Conservation (phyloP, 1,284 basidiomycete genomes). For the Moesziomyces sp. region DNA sequence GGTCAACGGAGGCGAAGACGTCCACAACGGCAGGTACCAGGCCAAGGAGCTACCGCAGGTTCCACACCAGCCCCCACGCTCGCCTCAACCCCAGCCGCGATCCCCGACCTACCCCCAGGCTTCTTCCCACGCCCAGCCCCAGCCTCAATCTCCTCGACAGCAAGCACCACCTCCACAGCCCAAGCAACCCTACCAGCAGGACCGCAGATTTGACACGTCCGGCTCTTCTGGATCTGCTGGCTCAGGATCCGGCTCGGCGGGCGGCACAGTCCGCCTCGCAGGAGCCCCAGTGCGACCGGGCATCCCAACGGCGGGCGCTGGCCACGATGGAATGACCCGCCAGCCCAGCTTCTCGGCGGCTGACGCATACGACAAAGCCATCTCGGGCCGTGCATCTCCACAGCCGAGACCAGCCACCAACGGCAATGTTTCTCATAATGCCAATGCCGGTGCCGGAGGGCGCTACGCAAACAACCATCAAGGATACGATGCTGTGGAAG, state of each 20-base stretch:
- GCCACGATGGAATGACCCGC: slow-evolving; percentile 9
- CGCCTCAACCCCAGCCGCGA: slow-evolving; percentile 25
- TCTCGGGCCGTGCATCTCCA: slow-evolving; percentile 18
- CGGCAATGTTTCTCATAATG: slow-evolving; percentile 10
- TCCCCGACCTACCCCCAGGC: slow-evolving; percentile 21
- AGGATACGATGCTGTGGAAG: slow-evolving; percentile 30
- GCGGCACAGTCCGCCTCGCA: slow-evolving; percentile 55
- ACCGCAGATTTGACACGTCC: slow-evolving; percentile 38
- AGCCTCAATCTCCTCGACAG: slow-evolving; percentile 21
- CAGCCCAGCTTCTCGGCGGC: slow-evolving; percentile 36
- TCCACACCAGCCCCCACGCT: slow-evolving; percentile 22
- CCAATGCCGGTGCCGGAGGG: slow-evolving; percentile 11
- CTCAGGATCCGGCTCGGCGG: slow-evolving; percentile 47
- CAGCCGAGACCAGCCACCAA: slow-evolving; percentile 15
- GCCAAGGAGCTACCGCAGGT: slow-evolving; percentile 42
- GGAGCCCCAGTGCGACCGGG: slow-evolving; percentile 36
- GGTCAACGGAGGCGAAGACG: slow-evolving; percentile 25
- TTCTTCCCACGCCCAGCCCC: slow-evolving; percentile 19
- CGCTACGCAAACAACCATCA: slow-evolving; percentile 26
- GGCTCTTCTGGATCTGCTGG: slow-evolving; percentile 44
- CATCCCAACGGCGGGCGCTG: slow-evolving; percentile 19
- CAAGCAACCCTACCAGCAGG: slow-evolving; percentile 25
- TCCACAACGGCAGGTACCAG: slow-evolving; percentile 18
- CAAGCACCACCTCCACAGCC: slow-evolving; percentile 12
- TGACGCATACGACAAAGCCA: slow-evolving; percentile 47